Conservation (phyloP, 2,329 filamentous ascomycete genomes). For the Chrysoporthe cubensis region DNA sequence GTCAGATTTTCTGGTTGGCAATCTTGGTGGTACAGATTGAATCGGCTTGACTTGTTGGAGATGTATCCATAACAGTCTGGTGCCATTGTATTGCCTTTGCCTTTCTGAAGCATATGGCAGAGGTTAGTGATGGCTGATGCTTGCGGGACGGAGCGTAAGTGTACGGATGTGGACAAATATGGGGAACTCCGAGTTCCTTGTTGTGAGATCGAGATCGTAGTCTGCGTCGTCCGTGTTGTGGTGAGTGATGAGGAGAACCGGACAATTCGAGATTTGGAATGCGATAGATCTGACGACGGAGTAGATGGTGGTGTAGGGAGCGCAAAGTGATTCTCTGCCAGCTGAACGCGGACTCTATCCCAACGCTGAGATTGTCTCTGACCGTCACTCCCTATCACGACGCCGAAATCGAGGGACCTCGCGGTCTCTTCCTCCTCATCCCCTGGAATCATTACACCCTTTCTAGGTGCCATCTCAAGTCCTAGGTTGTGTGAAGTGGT, state of each 20-base stretch:
- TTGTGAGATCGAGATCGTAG: not conserved
- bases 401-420: not conserved
- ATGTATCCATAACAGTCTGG: slow-evolving; percentile 11
- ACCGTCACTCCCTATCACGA: not conserved
- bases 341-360: slow-evolving; percentile 3
- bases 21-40: slow-evolving; percentile 12
- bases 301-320: slow-evolving; percentile 4
- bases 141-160: not conserved
- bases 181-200: not conserved
- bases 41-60: slow-evolving; percentile 5
- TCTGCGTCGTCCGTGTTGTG: not conserved
- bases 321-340: not conserved
- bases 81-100: not conserved
- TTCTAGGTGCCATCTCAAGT: slow-evolving; percentile 7
- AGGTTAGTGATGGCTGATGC: slow-evolving; percentile 7
- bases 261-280: not conserved
- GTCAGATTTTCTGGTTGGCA: slow-evolving; percentile 5
- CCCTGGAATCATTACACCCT: slow-evolving; percentile 3
- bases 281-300: not conserved
- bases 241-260: slow-evolving; percentile 2
- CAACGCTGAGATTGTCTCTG: slow-evolving; percentile 5
- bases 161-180: not conserved
- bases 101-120: not conserved
- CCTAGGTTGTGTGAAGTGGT: slow-evolving; percentile 9
- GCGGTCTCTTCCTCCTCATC: slow-evolving; percentile 1